These are phyloP conservation scores for Suillus americanus DNA, from an alignment of 768 basidiomycete genomes.

Conservation along the genomic window DNA sequence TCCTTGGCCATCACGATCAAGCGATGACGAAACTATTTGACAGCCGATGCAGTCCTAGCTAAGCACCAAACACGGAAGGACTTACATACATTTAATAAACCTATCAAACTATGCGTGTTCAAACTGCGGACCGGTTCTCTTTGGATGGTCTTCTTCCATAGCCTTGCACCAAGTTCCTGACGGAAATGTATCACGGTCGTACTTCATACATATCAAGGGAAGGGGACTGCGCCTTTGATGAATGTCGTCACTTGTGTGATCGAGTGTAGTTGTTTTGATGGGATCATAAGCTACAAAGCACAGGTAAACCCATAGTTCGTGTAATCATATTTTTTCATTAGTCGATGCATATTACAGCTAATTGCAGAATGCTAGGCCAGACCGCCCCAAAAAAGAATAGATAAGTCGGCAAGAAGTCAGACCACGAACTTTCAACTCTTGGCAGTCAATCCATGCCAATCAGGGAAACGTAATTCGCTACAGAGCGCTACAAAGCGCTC, in stretches of 20 bases:
- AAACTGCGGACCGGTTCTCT: background rate
- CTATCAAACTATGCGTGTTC: background rate
- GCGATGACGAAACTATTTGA: background rate
- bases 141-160: background rate
- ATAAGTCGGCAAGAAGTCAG: background rate
- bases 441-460: too few species aligned
- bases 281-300: background rate
- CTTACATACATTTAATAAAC: background rate
- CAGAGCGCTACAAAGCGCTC: too few species aligned
- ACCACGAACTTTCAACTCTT: background rate
- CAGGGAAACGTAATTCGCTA: too few species aligned
- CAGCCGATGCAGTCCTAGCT: background rate
- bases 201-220: background rate
- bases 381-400: background rate
- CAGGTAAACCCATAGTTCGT: background rate
- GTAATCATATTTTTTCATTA: background rate
- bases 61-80: background rate
- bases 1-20: background rate
- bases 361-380: background rate
- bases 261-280: background rate
- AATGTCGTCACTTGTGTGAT: background rate
- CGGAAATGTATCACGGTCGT: background rate
- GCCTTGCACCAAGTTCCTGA: background rate
- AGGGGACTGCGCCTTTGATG: background rate
- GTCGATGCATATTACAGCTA: background rate